These are phyloP conservation scores for Funneliformis geosporum DNA, from an alignment of 192 early-diverging fungal species.

Conservation along the genomic window DNA sequence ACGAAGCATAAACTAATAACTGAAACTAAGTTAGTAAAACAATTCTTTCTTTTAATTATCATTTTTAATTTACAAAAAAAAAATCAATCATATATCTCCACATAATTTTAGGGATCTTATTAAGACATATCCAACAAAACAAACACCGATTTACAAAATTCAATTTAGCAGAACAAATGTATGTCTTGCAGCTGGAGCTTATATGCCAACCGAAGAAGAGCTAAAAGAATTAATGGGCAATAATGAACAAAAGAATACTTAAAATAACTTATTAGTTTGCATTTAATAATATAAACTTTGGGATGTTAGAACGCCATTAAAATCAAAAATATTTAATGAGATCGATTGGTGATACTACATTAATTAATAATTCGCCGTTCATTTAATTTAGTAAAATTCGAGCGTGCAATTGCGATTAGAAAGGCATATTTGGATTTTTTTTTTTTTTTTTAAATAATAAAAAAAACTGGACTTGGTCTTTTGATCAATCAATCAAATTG, in stretches of 20 bases:
- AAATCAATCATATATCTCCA: background rate
- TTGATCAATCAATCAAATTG: too few relatives aligned
- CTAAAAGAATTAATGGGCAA: background rate
- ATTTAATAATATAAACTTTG: too few relatives aligned
- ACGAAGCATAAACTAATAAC: background rate
- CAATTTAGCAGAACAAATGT: slow-evolving; percentile 67
- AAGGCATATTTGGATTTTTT: too few relatives aligned
- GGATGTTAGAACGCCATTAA: too few relatives aligned
- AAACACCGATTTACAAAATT: slow-evolving; percentile 77
- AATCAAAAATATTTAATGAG: too few relatives aligned
- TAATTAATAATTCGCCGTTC: too few relatives aligned
- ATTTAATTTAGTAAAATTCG: too few relatives aligned
- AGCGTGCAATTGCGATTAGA: too few relatives aligned
- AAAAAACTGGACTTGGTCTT: too few relatives aligned
- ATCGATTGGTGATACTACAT: too few relatives aligned
- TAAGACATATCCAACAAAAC: slow-evolving; percentile 83
- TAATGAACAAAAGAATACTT: background rate
- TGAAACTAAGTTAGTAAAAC: background rate
- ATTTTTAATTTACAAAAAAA: background rate
- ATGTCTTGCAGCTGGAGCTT: slow-evolving; percentile 83
- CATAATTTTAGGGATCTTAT: slow-evolving; percentile 59
- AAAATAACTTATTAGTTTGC: background rate
- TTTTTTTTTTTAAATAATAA: too few relatives aligned
- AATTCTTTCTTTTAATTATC: background rate
- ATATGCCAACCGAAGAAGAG: slow-evolving; percentile 25